Conservation (phyloP, 371 early-diverging fungal genomes). For the Quaeritorhiza haematococci region DNA sequence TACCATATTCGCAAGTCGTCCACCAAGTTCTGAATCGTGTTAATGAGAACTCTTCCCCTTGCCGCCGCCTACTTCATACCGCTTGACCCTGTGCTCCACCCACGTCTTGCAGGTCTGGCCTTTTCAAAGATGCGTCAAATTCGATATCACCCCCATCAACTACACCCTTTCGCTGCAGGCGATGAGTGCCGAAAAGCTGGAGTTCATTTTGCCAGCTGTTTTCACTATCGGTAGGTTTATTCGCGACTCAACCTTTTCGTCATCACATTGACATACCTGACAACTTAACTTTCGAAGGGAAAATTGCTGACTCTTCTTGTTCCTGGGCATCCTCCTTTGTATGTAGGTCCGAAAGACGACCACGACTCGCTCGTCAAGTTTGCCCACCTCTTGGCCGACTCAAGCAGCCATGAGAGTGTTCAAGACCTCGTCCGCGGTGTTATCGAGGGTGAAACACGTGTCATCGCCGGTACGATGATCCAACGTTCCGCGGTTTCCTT, state of each 20-base stretch:
- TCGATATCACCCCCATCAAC: constrained; percentile 43
- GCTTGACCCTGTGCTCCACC: no score
- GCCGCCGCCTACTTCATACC: no score
- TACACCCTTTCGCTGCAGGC: constrained; percentile 42
- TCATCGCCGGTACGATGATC: constrained; percentile 45
- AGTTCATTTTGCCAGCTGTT: constrained; percentile 46
- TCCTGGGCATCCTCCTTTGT: no score
- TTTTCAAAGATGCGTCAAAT: constrained; percentile 12
- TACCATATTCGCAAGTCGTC: no score
- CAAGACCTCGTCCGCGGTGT: constrained; percentile 46
- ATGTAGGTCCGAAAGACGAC: constrained; percentile 37
- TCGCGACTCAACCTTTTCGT: neutral
- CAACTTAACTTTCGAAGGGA: neutral
- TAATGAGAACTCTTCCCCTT: no score
- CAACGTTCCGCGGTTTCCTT: no score
- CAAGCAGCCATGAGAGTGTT: constrained; percentile 19
- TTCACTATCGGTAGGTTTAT: constrained; percentile 42
- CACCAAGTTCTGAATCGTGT: no score
- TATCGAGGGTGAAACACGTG: constrained; percentile 55
- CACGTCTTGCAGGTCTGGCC: no score
- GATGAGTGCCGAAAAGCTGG: constrained; percentile 49
- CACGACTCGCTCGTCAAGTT: constrained; percentile 28
- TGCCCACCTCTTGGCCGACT: constrained; percentile 34
- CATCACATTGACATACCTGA: neutral
- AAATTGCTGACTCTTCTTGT: neutral